These are phyloP conservation scores for Dacryopinax spathularia DNA, from an alignment of 768 basidiomycete species.

Conservation along the genomic window DNA sequence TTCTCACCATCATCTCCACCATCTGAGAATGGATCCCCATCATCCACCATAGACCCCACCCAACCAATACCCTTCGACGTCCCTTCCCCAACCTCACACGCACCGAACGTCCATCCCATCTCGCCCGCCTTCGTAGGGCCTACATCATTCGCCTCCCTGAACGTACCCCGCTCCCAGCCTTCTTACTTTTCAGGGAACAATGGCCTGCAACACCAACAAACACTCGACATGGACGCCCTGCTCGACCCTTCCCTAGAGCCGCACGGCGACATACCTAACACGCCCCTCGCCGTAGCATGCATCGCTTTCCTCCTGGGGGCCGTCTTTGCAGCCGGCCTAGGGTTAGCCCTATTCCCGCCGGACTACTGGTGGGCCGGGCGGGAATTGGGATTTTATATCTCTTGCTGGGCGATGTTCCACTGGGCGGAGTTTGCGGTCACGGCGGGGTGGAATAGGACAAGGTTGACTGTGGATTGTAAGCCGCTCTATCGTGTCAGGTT, in stretches of 20 bases:
- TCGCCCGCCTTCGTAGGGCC: background rate
- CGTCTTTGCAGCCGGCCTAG: slow-evolving; percentile 45
- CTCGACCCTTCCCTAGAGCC: slow-evolving; percentile 16
- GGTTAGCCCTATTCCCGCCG: slow-evolving; percentile 20
- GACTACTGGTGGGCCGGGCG: slow-evolving; percentile 50
- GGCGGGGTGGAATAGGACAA: slow-evolving; percentile 86
- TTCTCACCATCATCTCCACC: background rate
- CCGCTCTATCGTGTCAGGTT: slow-evolving; percentile 10
- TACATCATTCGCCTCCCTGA: background rate
- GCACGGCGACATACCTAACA: slow-evolving; percentile 67
- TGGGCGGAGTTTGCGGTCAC: slow-evolving; percentile 91
- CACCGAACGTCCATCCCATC: background rate
- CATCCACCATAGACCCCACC: background rate
- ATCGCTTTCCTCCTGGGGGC: slow-evolving; percentile 81
- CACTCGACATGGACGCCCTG: background rate
- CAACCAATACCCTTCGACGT: background rate
- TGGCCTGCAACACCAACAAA: too few species aligned
- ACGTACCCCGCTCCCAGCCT: background rate
- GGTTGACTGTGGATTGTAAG: slow-evolving; percentile 87
- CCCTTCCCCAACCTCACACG: background rate
- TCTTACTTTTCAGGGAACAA: too few species aligned
- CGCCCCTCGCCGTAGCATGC: slow-evolving; percentile 59
- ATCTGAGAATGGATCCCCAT: background rate
- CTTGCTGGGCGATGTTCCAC: slow-evolving; percentile 78
- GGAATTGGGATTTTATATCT: slow-evolving; percentile 70